Conservation (phyloP, 305 asterid species). For the Fraxinus platypoda region DNA sequence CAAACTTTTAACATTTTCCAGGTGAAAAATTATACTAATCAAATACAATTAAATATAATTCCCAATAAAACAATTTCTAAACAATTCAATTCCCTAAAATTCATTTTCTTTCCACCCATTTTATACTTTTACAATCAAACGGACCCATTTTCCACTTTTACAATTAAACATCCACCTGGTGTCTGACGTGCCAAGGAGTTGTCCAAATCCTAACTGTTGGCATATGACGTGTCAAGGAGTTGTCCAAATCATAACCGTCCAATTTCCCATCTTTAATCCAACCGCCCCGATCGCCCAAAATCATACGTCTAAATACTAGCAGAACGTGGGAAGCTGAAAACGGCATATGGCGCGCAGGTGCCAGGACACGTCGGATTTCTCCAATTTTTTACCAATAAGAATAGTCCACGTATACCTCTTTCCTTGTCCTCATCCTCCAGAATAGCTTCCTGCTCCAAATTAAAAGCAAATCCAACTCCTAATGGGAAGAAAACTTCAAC, state of each 20-base stretch:
- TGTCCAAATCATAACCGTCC: not conserved
- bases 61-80: no score
- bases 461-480: not conserved
- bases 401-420: slow-evolving; percentile 31
- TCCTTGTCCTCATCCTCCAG: not conserved
- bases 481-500: not conserved
- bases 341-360: slow-evolving; percentile 33
- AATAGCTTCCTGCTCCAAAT: not conserved
- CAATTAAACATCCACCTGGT: not conserved
- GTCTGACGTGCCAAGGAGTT: not conserved
- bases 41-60: no score
- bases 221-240: not conserved
- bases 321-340: slow-evolving; percentile 45
- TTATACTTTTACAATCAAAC: no score
- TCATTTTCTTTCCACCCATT: no score
- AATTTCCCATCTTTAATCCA: not conserved
- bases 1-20: no score
- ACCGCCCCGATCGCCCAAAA: slow-evolving; percentile 1
- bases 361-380: slow-evolving; percentile 30
- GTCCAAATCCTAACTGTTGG: not conserved
- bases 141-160: no score
- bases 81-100: no score
- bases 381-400: slow-evolving; percentile 1
- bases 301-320: slow-evolving; percentile 29
- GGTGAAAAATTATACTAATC: no score